Evolutionary conservation across 78 protist genomes (phyloP).

Genomic region (Dictyostelium purpureum): DNA sequence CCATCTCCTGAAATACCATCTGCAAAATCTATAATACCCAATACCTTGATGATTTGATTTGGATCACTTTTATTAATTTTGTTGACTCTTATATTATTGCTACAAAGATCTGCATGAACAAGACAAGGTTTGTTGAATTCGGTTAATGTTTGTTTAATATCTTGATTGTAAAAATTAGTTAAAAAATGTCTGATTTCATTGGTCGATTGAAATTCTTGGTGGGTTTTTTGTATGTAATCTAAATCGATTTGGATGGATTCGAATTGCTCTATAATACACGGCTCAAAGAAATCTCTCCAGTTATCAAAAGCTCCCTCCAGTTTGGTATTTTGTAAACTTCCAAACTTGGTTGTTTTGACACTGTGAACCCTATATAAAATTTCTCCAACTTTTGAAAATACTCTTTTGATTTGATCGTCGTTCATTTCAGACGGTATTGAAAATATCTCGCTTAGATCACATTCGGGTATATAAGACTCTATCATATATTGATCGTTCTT

Average conservation of each 20-base stretch:
- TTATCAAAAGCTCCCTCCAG: not conserved
- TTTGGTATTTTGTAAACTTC: not conserved
- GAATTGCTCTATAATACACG: not conserved
- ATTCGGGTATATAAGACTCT: slow-evolving; percentile 9
- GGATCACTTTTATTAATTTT: not conserved
- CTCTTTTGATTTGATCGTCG: not conserved
- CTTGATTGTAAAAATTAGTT: not conserved
- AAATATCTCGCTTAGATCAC: slow-evolving; percentile 23
- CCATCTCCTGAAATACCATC: slow-evolving; percentile 59
- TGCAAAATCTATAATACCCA: slow-evolving; percentile 67
- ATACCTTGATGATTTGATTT: not conserved
- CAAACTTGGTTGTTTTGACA: not conserved
- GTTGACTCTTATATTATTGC: slow-evolving; percentile 50
- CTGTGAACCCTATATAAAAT: not conserved
- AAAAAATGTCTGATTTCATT: not conserved
- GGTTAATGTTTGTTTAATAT: not conserved
- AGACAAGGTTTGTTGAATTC: not conserved
- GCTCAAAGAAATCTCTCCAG: slow-evolving; percentile 20
- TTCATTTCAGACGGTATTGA: slow-evolving; percentile 4
- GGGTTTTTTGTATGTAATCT: not conserved
- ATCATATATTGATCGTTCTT: not conserved
- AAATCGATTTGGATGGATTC: not conserved
- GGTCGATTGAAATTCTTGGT: not conserved
- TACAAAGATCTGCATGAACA: slow-evolving; percentile 68
- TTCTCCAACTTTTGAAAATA: not conserved